Percentiles rank a stretch among this genome's conserved stretches.
Evolutionary conservation across 176 grass and related monocot species (phyloP).

Genomic region (Eragrostis nindensis): DNA sequence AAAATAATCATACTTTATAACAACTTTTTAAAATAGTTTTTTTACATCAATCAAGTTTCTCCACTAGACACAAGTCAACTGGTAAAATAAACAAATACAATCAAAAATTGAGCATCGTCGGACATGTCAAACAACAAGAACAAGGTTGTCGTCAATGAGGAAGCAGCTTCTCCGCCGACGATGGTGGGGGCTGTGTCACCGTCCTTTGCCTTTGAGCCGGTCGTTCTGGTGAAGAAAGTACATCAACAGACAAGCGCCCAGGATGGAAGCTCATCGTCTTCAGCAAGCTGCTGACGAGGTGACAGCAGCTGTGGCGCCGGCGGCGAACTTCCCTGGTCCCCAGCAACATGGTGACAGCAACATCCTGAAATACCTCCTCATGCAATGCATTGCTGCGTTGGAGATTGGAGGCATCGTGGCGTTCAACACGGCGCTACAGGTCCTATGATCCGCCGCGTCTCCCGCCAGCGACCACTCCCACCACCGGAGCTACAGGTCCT

Average conservation of each 20-base stretch:
- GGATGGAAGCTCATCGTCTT: background rate
- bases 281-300: background rate
- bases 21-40: too few relatives aligned
- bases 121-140: background rate
- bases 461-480: conserved; percentile 38
- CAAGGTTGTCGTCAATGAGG: background rate
- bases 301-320: too few relatives aligned
- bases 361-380: background rate
- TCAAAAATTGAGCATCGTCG: too few relatives aligned
- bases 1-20: too few relatives aligned
- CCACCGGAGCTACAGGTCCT: too few relatives aligned
- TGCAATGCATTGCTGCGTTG: conserved; percentile 42
- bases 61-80: too few relatives aligned
- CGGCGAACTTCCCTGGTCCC: background rate
- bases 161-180: background rate
- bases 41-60: background rate
- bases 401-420: conserved; percentile 4
- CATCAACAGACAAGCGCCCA: too few relatives aligned
- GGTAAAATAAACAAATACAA: too few relatives aligned
- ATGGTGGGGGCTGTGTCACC: too few relatives aligned
- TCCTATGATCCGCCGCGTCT: conserved; percentile 36
- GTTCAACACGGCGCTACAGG: conserved; percentile 21
- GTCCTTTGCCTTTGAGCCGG: too few relatives aligned
- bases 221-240: background rate
- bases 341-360: background rate